Evolutionary conservation across 2,329 filamentous ascomycete species (phyloP), one percentile per base, ranked within the genome.

Genomic region (Aureobasidium musti): DNA sequence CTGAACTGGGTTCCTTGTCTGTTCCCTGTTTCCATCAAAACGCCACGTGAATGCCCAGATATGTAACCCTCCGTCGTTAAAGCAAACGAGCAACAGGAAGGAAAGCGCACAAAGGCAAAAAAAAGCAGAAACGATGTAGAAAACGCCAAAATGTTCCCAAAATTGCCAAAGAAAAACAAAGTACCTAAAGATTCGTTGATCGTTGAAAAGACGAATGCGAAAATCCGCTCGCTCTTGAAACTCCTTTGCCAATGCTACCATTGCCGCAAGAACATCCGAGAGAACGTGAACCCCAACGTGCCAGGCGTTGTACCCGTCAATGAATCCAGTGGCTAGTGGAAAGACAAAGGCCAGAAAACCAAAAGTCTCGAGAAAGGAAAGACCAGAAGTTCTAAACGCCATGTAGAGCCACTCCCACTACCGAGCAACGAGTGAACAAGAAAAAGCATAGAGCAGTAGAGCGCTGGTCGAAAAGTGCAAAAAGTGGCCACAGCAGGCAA

Each of bases 21-120:
- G 41, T 21, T 37, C 35, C 30, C 45, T 35, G 39, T 60, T 50
- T 39, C 41, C 57, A 21, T 28, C 14, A 61, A 33, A 35, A 63
- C 43, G 43, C 59, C 59, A n/a, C n/a, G n/a, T 28, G 17, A 47
- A 60, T 60, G 41, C 56, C 56, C 56, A 43, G 43, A 21, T 23
- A 60, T 47, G 56, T 41, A 60, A 60, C 41, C 19, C 56, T 45
- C 30, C 28, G 23, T 2, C 45, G 21, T 37, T 30, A 28, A 39
- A 35, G 30, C 17, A 35, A 35, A 53, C 30, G 14, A 53, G 30
- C 28, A 21, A n/a, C 3, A 43, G 17, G 43, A 30, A 59, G 13
- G 14, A 45, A 41, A 39, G 35, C 35, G 26, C 35, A 14, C 14
- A n/a, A 10, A 50, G 21, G 37, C 14, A 26, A 5, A 39, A 13